These are phyloP conservation scores for Platanus orientalis DNA, from an alignment of 164 flowering plant species.

Conservation along the genomic window DNA sequence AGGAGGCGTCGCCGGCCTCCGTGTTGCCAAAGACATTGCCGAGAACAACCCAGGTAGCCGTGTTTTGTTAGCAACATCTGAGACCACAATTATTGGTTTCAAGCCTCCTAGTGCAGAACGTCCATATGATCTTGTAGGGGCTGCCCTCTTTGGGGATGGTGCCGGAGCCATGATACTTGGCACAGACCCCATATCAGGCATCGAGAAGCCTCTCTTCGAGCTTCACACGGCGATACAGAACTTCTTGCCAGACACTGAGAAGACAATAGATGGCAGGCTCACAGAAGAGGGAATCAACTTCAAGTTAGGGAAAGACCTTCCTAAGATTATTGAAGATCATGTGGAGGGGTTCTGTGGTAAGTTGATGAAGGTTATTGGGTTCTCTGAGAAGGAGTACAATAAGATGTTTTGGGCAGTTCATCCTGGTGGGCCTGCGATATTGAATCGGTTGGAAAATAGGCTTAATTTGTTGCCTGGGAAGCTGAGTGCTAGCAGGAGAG, in stretches of 20 bases:
- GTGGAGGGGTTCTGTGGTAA: constrained; percentile 62
- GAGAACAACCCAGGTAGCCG: constrained; percentile 92
- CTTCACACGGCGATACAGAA: constrained; percentile 71
- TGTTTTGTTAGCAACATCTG: constrained; percentile 75
- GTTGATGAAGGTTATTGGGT: constrained; percentile 44
- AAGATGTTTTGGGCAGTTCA: constrained; percentile 94
- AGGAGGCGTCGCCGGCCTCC: constrained; percentile 92
- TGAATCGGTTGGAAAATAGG: constrained; percentile 80
- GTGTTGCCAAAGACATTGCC: constrained; percentile 91
- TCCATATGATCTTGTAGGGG: constrained; percentile 87
- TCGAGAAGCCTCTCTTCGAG: constrained; percentile 72
- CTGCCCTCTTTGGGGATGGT: constrained; percentile 90
- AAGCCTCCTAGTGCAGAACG: constrained; percentile 73
- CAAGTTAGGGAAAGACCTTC: constrained; percentile 74
- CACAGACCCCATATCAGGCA: constrained; percentile 37
- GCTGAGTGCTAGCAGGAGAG: constrained; percentile 66
- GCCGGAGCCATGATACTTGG: constrained; percentile 94
- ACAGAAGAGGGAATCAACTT: constrained; percentile 91
- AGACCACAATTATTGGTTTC: constrained; percentile 91
- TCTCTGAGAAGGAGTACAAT: constrained; percentile 43
- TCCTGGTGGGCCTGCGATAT: constrained; percentile 89
- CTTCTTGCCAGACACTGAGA: constrained; percentile 78
- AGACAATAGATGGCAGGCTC: constrained; percentile 68
- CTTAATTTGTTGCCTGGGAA: constrained; percentile 75
- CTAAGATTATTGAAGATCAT: constrained; percentile 84